A percentile compares a stretch with the other conserved stretches of the same genome.
phyloP scores from a whole-genome alignment of 495 filamentous ascomycete species.

The Aspergillus carlsbadensis region DNA sequence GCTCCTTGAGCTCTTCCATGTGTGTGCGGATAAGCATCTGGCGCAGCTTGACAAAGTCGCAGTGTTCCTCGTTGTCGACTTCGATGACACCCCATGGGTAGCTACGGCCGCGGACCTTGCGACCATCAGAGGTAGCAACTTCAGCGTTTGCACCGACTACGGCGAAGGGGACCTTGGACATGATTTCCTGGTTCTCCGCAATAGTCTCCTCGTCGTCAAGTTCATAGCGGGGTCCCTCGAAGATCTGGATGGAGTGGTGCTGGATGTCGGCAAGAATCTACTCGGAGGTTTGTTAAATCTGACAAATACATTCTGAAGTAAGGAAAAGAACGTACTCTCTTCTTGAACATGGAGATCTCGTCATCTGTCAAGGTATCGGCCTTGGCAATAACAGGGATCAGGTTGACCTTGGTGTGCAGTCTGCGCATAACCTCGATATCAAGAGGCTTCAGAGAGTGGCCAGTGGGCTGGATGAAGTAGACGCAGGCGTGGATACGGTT shows the following conservation, averaged over 20 bases:
- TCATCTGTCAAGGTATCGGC: constrained; percentile 97
- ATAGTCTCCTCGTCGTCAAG: constrained; percentile 99
- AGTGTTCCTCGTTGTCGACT: constrained; percentile 99
- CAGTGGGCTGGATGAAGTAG: constrained; percentile 99
- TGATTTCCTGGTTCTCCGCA: constrained; percentile 99
- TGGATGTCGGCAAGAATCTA: constrained; percentile 97
- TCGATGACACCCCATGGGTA: constrained; percentile 99
- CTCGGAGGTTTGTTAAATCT: neutral
- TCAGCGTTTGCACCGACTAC: constrained; percentile 96
- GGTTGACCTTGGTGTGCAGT: constrained; percentile 99
- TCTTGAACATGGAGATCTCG: constrained; percentile 90
- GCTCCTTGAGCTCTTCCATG: constrained; percentile 99
- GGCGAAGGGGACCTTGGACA: constrained; percentile 99
- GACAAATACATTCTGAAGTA: neutral
- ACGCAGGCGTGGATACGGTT: constrained; percentile 98
- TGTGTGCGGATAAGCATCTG: constrained; percentile 99
- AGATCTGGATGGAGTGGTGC: constrained; percentile 96
- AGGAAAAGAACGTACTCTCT: constrained; percentile 64
- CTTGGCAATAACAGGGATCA: constrained; percentile 99
- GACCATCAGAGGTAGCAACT: constrained; percentile 85
- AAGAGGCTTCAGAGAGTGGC: constrained; percentile 97
- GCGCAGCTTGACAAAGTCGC: constrained; percentile 98
- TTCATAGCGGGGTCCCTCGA: constrained; percentile 97
- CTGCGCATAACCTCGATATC: constrained; percentile 99
- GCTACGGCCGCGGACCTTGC: constrained; percentile 90